A percentile compares a stretch with the other conserved stretches of the same genome.
These are phyloP conservation scores for Dendrocalamus latiflorus DNA, from an alignment of 202 grass and related monocot species.

Conservation along the genomic window DNA sequence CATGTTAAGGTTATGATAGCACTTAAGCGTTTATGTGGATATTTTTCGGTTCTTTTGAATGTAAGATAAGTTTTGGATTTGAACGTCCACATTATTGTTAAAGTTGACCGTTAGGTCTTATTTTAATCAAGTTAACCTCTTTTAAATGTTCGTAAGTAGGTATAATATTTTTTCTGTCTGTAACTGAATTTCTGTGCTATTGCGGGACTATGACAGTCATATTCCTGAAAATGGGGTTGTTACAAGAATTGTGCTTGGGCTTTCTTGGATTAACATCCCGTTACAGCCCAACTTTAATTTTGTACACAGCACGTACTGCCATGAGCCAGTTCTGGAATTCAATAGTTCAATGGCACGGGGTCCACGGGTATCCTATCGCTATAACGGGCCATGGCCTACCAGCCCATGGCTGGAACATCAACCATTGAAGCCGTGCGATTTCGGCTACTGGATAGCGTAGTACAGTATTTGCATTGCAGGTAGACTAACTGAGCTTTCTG, in stretches of 20 bases:
- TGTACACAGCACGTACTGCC: background rate
- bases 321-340: background rate
- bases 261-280: background rate
- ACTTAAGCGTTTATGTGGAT: no score
- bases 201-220: no score
- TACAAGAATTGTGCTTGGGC: background rate
- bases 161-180: accelerated
- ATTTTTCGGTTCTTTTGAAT: no score
- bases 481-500: background rate
- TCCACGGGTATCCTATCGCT: background rate
- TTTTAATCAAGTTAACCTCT: no score
- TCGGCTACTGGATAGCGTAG: background rate
- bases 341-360: background rate
- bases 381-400: background rate
- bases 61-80: no score
- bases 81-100: no score
- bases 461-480: background rate
- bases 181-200: no score
- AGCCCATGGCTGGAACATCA: background rate
- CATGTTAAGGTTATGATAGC: no score
- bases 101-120: no score
- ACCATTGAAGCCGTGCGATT: background rate
- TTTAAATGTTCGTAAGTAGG: no score
- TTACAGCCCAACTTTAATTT: background rate
- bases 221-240: no score